Percentiles rank a stretch among this genome's conserved stretches.
Evolutionary conservation across 805 yeast species (phyloP).

Genomic region (Metschnikowia orientalis): DNA sequence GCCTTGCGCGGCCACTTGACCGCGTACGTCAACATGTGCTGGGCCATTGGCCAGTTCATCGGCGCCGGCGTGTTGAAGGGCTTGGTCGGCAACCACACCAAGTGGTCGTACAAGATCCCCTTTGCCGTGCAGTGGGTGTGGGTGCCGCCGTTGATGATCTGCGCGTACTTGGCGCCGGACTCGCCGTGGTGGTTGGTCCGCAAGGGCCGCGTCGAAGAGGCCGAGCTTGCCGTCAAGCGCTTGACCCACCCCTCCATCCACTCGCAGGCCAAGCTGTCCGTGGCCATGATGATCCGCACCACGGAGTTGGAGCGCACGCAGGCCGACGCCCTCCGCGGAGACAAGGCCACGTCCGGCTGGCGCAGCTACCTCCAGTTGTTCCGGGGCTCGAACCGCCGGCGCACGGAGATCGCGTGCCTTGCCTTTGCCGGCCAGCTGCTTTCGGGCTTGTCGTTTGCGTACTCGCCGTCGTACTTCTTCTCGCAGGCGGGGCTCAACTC

Average conservation of each 20-base stretch:
- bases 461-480: constrained; percentile 11
- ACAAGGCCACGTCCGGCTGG: constrained; percentile 19
- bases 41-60: constrained; percentile 56
- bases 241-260: constrained; percentile 16
- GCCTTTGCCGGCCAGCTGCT: constrained; percentile 12
- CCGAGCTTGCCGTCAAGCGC: constrained; percentile 24
- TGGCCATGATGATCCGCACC: constrained; percentile 27
- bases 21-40: constrained; percentile 47
- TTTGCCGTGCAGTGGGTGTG: constrained; percentile 60
- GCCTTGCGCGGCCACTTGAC: constrained; percentile 48
- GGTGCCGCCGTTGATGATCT: constrained; percentile 46
- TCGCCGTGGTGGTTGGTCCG: constrained; percentile 56
- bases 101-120: constrained; percentile 48
- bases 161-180: constrained; percentile 48
- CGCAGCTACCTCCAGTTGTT: constrained; percentile 21
- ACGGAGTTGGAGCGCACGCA: constrained; percentile 25
- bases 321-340: constrained; percentile 25
- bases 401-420: constrained; percentile 11
- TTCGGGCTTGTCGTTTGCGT: constrained; percentile 11
- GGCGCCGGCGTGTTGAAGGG: constrained; percentile 49
- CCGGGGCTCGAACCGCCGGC: constrained; percentile 5
- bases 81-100: constrained; percentile 17
- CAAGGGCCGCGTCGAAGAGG: constrained; percentile 38
- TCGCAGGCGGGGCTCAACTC: constrained; percentile 11
- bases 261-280: constrained; percentile 14